Base-by-base conservation (phyloP, 2,329 filamentous ascomycete genomes). In the Fonsecaea erecta region DNA sequence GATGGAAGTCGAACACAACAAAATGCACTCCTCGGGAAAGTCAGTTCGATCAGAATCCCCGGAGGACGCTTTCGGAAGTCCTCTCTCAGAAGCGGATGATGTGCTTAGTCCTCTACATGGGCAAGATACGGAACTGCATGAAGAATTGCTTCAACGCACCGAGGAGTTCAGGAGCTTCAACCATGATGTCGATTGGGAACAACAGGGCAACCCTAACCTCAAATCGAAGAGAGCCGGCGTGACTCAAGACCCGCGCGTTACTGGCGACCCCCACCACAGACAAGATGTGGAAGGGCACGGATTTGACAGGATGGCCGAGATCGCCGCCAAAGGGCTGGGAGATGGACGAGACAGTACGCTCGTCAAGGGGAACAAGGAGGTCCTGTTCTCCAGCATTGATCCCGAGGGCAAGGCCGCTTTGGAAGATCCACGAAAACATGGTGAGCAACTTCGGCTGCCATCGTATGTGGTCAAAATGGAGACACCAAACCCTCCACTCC, bases 281-380 rank as follows among this genome's bases (percentile, higher is more conserved):
- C 84, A 88, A 62, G 93, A 97, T 73, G 88, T 97, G 24, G 88
- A 88, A 60, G 93, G 94, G 0, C 86, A 88, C 64, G 93, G 93
- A 0, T 73, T 82, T 3, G 94, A 98, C 74, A 87, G 88, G 61
- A 91, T 93, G 87, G 88, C 87, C 67, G 80, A 80, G 26, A 86
- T 90, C 21, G 82, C 89, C 69, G 79, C 85, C 66, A 81, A 84
- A 35, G 89, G 88, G 2, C 73, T 85, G 26, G 86, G 86, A 55
- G 81, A 82, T 43, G 90, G 86, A 2, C 86, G 91, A 59, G 92
- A 96, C 75, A 90, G 92, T 0, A 82, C 87, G 24, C 80, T 94
- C 21, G 78, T 90, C 52, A 82, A 85, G 63, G 84, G 87, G 60
- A 79, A 77, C 16, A 86, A 85, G 54, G 93, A 97, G 75, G 86